phyloP scores from a whole-genome alignment of 2,329 filamentous ascomycete genomes.

The Phoma herbarum region DNA sequence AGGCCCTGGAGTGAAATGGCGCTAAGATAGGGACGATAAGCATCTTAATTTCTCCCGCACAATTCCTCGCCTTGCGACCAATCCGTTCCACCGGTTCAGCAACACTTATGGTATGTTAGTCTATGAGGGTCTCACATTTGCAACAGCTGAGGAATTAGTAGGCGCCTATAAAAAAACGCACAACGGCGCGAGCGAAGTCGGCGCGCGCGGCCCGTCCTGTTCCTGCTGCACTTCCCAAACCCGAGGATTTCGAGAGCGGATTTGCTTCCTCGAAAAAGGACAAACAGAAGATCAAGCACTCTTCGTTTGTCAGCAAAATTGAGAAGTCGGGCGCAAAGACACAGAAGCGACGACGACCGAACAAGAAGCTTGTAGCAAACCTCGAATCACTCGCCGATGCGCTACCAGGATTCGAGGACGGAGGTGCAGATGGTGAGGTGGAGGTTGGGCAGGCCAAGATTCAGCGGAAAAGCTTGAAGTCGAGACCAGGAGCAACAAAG shows the following conservation, averaged over 20 bases:
- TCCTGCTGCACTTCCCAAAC: slow-evolving; percentile 28
- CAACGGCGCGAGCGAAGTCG: slow-evolving; percentile 47
- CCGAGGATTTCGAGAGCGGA: slow-evolving; percentile 52
- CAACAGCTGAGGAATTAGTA: slow-evolving; percentile 10
- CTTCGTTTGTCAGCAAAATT: slow-evolving; percentile 79
- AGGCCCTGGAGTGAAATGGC: not conserved
- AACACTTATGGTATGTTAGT: too few relatives aligned
- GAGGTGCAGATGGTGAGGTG: slow-evolving; percentile 39
- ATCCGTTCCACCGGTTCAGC: slow-evolving; percentile 1
- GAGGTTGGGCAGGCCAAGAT: slow-evolving; percentile 67
- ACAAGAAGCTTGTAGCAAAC: slow-evolving; percentile 79
- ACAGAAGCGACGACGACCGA: slow-evolving; percentile 72
- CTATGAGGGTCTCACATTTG: too few relatives aligned
- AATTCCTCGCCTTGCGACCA: not conserved
- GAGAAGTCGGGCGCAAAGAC: slow-evolving; percentile 66
- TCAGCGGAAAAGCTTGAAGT: slow-evolving; percentile 72
- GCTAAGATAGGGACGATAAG: slow-evolving; percentile 21
- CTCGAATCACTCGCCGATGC: slow-evolving; percentile 82
- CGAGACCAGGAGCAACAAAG: slow-evolving; percentile 80
- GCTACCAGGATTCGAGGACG: slow-evolving; percentile 69
- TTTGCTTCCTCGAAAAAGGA: slow-evolving; percentile 82
- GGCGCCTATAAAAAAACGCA: slow-evolving; percentile 51
- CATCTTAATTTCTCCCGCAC: slow-evolving; percentile 4
- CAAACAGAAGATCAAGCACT: slow-evolving; percentile 84
- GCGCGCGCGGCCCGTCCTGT: slow-evolving; percentile 37